These are phyloP conservation scores for Scolecobasidium constrictum DNA, from an alignment of 2,329 filamentous ascomycete genomes.

Conservation along the genomic window DNA sequence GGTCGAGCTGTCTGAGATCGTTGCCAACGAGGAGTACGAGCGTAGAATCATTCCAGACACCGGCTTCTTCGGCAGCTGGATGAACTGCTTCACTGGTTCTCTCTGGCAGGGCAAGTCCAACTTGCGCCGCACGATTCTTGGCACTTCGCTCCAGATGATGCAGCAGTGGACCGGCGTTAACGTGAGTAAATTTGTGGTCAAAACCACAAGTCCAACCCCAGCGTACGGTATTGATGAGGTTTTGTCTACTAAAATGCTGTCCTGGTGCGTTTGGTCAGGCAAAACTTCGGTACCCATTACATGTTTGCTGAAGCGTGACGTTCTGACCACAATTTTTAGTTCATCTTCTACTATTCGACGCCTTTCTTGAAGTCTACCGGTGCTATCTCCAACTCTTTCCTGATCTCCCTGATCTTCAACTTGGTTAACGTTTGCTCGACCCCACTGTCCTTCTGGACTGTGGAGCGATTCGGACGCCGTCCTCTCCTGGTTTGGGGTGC, in stretches of 20 bases:
- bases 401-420: constrained; percentile 77
- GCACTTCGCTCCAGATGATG: constrained; percentile 39
- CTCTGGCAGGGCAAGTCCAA: constrained; percentile 42
- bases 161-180: constrained; percentile 70
- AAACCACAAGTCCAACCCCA: too few relatives aligned
- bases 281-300: too few relatives aligned
- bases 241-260: constrained; percentile 62
- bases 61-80: constrained; percentile 59
- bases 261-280: constrained; percentile 68
- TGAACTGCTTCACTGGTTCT: constrained; percentile 49
- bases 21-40: constrained; percentile 86
- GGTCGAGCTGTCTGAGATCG: constrained; percentile 70
- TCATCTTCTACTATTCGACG: constrained; percentile 70
- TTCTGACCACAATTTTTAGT: constrained; percentile 72
- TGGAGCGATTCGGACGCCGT: constrained; percentile 74
- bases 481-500: constrained; percentile 70
- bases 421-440: constrained; percentile 82
- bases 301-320: too few relatives aligned
- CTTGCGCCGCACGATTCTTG: constrained; percentile 35
- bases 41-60: constrained; percentile 52
- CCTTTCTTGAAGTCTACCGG: constrained; percentile 73
- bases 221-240: too few relatives aligned
- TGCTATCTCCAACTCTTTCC: constrained; percentile 66
- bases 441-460: constrained; percentile 75
- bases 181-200: too few relatives aligned